phyloP scores from a whole-genome alignment of 805 yeast genomes.

The Candida multigemmis region DNA sequence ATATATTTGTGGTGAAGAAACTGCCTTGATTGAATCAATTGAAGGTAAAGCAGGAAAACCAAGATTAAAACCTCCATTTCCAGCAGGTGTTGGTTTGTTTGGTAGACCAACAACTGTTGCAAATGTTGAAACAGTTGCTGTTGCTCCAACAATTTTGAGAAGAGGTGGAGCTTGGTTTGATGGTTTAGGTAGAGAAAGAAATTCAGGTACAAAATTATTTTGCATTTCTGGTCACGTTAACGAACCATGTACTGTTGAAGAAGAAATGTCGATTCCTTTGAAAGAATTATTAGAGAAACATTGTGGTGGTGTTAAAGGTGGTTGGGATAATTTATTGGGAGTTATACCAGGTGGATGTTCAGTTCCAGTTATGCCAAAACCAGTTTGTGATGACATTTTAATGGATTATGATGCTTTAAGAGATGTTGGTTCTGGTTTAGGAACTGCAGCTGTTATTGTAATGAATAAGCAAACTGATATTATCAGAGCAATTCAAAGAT shows the following conservation, averaged over 20 bases:
- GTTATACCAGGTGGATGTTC: conserved; percentile 90
- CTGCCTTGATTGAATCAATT: conserved; percentile 78
- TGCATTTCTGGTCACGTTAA: conserved; percentile 88
- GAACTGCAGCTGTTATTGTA: conserved; percentile 90
- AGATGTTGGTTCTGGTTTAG: conserved; percentile 81
- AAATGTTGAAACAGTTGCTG: conserved; percentile 86
- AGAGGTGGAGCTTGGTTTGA: conserved; percentile 88
- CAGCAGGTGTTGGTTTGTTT: conserved; percentile 86
- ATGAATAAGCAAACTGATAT: conserved; percentile 84
- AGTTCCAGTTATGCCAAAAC: conserved; percentile 71
- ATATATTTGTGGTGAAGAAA: conserved; percentile 87
- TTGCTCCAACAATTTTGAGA: conserved; percentile 82
- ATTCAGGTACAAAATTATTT: conserved; percentile 73
- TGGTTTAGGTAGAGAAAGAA: conserved; percentile 76
- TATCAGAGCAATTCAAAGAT: conserved; percentile 77
- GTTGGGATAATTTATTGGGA: conserved; percentile 86
- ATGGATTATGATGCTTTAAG: conserved; percentile 87
- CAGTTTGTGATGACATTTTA: conserved; percentile 54
- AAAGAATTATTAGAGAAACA: conserved; percentile 77
- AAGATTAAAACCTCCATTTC: conserved; percentile 90
- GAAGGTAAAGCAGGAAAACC: conserved; percentile 95
- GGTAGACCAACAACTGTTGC: conserved; percentile 91
- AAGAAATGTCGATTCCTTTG: conserved; percentile 86
- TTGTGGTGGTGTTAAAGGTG: conserved; percentile 87
- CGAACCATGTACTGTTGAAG: conserved; percentile 89